Percentiles rank a stretch among this genome's conserved stretches.
Conservation (phyloP, 257 asterid species). For the Solanum tacnaense region DNA sequence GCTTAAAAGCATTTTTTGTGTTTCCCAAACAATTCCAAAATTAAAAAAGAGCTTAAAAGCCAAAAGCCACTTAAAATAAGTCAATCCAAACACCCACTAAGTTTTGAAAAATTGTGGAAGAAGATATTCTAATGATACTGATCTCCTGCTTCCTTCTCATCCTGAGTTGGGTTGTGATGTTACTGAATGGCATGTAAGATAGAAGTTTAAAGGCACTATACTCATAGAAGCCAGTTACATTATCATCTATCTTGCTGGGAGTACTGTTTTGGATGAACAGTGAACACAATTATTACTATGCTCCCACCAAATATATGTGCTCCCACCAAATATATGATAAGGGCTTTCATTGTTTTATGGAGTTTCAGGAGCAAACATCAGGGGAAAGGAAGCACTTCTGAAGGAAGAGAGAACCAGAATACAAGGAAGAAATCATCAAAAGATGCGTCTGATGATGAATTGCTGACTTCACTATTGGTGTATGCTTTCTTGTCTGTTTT, state of each 20-base stretch:
- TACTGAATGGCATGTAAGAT: neutral
- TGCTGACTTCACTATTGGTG: constrained; percentile 38
- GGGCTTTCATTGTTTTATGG: constrained; percentile 2
- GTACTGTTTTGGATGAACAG: neutral
- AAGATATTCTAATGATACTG: neutral
- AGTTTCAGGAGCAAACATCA: constrained; percentile 36
- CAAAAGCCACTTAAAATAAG: neutral
- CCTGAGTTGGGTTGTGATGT: neutral
- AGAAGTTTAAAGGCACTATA: neutral
- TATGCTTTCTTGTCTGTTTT: constrained; percentile 25
- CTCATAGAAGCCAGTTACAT: neutral
- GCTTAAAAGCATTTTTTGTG: neutral
- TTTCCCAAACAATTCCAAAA: neutral
- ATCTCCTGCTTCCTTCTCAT: neutral
- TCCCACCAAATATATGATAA: neutral
- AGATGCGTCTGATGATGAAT: constrained; percentile 46
- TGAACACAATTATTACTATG: neutral
- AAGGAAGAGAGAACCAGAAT: constrained; percentile 23
- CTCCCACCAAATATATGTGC: neutral
- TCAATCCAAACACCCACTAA: neutral
- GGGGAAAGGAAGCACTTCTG: constrained; percentile 19
- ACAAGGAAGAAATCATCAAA: constrained; percentile 16
- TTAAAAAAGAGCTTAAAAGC: neutral
- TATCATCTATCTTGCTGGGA: neutral
- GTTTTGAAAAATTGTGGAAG: neutral